These are phyloP conservation scores for Fusarium hostae DNA, from an alignment of 2,329 filamentous ascomycete genomes.

Conservation along the genomic window DNA sequence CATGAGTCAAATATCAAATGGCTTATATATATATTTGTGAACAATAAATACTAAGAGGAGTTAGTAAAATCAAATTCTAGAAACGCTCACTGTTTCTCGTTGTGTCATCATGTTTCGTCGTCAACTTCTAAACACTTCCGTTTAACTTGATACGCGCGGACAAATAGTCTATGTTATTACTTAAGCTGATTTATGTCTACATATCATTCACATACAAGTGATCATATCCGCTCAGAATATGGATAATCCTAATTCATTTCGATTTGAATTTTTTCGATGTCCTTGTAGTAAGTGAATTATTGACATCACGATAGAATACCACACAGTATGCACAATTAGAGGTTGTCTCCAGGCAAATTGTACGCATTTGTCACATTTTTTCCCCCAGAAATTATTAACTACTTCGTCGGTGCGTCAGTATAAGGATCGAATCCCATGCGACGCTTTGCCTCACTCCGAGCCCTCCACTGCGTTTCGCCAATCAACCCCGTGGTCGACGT, in stretches of 20 bases:
- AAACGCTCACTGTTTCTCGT: background rate
- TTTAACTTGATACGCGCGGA: background rate
- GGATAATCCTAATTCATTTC: background rate
- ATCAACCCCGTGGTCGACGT: conserved; percentile 63
- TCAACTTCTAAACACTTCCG: background rate
- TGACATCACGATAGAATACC: background rate
- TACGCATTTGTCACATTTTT: background rate
- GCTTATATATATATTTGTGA: background rate
- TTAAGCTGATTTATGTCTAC: background rate
- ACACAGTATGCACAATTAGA: background rate
- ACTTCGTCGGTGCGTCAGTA: conserved; percentile 54
- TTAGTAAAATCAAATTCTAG: background rate
- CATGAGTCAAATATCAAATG: no score
- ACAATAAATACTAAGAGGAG: no score
- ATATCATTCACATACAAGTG: background rate
- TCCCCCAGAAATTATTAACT: background rate
- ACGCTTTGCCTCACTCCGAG: conserved; percentile 58
- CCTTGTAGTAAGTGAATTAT: background rate
- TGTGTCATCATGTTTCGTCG: background rate
- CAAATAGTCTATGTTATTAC: no score
- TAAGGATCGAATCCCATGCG: conserved; percentile 68
- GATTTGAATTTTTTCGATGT: background rate
- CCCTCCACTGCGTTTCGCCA: conserved; percentile 57
- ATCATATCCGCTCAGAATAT: background rate
- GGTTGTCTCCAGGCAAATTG: background rate